Evolutionary conservation across 495 filamentous ascomycete species (phyloP), one percentile per base, ranked within the genome.

Genomic region (Penicillium subrubescens): DNA sequence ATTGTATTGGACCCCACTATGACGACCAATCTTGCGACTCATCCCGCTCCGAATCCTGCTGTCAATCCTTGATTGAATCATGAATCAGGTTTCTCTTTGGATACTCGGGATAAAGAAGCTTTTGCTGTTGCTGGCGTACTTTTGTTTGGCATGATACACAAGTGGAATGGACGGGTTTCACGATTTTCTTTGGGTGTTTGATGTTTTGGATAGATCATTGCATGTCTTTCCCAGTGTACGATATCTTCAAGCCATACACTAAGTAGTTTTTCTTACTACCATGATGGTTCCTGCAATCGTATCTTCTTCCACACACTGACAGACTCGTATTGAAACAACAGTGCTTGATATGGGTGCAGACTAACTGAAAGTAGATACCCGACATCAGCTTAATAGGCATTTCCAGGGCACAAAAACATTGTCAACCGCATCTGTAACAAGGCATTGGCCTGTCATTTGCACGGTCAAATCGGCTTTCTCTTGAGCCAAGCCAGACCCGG

Each of bases 1-100:
- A 75, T 79, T 59, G 65, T 71, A 6, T 25, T 72, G 53, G 64
- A 73, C 56, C 59, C 63, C 12, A 58, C 65, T 21, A 44, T 64
- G 5, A 50, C 53, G 11, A 46, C 57, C 43, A 63, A 48, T 31
- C 44, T 60, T 35, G 41, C 35, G 56, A 52, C 29, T 41, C 35
- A 37, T 23, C 35, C 35, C 21, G 57, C 51, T 54, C 51, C 51
- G 2, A 54, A 34, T 14, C 15, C 51, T 12, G 46, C 14, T 51
- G 8, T 27, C 6, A n/a, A 54, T 50, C 23, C 23, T 12, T 27
- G 46, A 50, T 50, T 19, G 3, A n/a, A 6, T 19, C 5, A 19
- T 1, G 29, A 5, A 52, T 31, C 31, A 5, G 7, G 10, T 8
- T 5, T 52, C 14, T 29, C 21, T 31, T 52, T 52, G 17, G 48